Conservation (phyloP, 495 filamentous ascomycete species). For the Xeromyces bisporus region DNA sequence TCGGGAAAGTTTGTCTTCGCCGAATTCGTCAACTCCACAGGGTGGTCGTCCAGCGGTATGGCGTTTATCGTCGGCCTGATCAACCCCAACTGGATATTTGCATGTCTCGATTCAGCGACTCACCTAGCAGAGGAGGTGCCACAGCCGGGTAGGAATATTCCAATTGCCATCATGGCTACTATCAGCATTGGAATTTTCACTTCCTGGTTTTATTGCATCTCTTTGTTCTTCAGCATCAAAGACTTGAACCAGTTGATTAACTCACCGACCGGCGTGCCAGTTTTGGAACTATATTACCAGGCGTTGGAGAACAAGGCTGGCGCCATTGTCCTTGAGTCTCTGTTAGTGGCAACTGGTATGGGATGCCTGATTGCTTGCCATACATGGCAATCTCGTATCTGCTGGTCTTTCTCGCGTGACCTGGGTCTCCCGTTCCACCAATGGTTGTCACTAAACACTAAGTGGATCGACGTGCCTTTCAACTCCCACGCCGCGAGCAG, state of each 20-base stretch:
- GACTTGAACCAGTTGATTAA: constrained; percentile 29
- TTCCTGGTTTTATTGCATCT: constrained; percentile 35
- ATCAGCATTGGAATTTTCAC: constrained; percentile 43
- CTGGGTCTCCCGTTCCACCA: constrained; percentile 33
- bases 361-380: constrained; percentile 39
- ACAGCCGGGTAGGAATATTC: constrained; percentile 24
- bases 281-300: constrained; percentile 40
- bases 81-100: constrained; percentile 45
- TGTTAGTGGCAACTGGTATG: constrained; percentile 39
- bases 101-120: constrained; percentile 41
- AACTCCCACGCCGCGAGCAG: constrained; percentile 32
- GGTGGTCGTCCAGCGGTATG: constrained; percentile 40
- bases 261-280: constrained; percentile 36
- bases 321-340: constrained; percentile 35
- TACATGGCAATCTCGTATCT: constrained; percentile 40
- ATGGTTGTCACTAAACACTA: constrained; percentile 31
- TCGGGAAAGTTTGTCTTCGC: constrained; percentile 42
- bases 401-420: constrained; percentile 46
- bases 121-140: constrained; percentile 50
- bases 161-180: constrained; percentile 39
- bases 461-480: constrained; percentile 35
- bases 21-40: constrained; percentile 44
- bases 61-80: constrained; percentile 50
- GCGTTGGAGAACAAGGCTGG: constrained; percentile 34
- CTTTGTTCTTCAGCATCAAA: constrained; percentile 42